These are phyloP conservation scores for Pseudogymnoascus sp. DNA, from an alignment of 2,329 filamentous ascomycete genomes.

Conservation along the genomic window DNA sequence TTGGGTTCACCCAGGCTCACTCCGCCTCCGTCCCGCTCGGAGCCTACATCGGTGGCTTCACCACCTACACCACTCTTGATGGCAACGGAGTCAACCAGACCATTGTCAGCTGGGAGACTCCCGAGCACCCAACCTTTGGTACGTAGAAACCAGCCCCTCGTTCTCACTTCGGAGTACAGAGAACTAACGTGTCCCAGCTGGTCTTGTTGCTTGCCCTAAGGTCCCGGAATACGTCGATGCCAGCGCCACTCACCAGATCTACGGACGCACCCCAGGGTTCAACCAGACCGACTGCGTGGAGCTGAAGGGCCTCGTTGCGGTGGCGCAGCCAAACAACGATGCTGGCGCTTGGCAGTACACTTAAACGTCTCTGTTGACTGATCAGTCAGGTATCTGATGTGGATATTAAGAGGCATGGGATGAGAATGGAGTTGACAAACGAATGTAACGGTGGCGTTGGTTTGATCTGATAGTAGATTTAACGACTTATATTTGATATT, in stretches of 20 bases:
- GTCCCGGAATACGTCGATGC: constrained; percentile 15
- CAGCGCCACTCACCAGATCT: constrained; percentile 24
- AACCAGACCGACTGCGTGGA: constrained; percentile 27
- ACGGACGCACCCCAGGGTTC: constrained; percentile 25
- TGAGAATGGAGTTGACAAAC: constrained; percentile 11
- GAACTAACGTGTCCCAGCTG: constrained; percentile 22
- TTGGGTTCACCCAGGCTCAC: constrained; percentile 51
- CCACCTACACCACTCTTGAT: constrained; percentile 20
- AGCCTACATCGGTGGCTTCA: constrained; percentile 44
- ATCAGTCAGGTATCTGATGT: background rate
- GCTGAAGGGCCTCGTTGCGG: constrained; percentile 28
- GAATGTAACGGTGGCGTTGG: background rate
- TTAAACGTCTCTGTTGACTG: constrained; percentile 17
- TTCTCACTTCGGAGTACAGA: constrained; percentile 22
- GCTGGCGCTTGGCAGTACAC: constrained; percentile 36
- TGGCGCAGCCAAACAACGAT: constrained; percentile 22
- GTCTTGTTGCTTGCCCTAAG: constrained; percentile 26
- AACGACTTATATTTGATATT: background rate
- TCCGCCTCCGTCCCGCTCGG: constrained; percentile 45
- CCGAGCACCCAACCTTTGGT: background rate
- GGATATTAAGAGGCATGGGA: background rate
- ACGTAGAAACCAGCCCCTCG: constrained; percentile 18
- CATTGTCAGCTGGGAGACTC: constrained; percentile 3
- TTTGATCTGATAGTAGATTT: background rate
- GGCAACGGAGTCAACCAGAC: background rate